Base-by-base conservation (phyloP, 2,329 filamentous ascomycete species). In the Acephala macrosclerotiorum region DNA sequence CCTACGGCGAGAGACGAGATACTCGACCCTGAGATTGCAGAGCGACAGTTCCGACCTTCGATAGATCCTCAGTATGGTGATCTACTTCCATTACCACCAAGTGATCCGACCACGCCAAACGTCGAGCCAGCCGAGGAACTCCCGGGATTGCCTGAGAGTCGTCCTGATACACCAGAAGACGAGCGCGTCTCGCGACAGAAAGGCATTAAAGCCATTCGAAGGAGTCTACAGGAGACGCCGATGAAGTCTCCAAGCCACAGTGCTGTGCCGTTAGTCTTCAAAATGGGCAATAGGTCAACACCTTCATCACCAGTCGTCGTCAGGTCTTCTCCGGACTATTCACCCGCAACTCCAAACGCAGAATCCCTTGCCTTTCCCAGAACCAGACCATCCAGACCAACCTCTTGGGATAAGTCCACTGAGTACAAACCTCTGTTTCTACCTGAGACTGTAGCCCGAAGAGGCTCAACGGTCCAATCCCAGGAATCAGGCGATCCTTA, bases 361-460 rank as follows among this genome's bases (percentile, higher is more conserved):
- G 69, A 74, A 40, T 68, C 70, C n/a, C 75, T 20, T 73, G 69
- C 63, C 75, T 75, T 77, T 16, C 71, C 72, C 16, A 82, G 79
- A 70, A 77, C 79, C 58, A 75, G 79, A 49, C 73, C 81, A 25
- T 53, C 49, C 18, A 82, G 87, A 5, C 86, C 86, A 14, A 87
- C 80, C 14, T 89, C 86, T 0, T 89, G 87, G 87, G 87, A 89
- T 53, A 86, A 79, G 69, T 84, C 84, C 20, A 86, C 86, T 62
- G 93, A 96, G 75, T 90, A 94, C 73, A 89, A 91, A 71, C 94
- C 94, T 0, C 80, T 97, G 9, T 95, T 92, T 78, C 88, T 97
- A 25, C 87, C 97, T 7, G 92, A 96, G 77, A 78, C 74, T 20
- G 49, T 29, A 9, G 76, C 76, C 16, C 69, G 70, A 55, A 68